A percentile compares a stretch with the other conserved stretches of the same genome.
These are phyloP conservation scores for Ogataea thermomethanolica DNA, from an alignment of 805 yeast species.

Conservation along the genomic window DNA sequence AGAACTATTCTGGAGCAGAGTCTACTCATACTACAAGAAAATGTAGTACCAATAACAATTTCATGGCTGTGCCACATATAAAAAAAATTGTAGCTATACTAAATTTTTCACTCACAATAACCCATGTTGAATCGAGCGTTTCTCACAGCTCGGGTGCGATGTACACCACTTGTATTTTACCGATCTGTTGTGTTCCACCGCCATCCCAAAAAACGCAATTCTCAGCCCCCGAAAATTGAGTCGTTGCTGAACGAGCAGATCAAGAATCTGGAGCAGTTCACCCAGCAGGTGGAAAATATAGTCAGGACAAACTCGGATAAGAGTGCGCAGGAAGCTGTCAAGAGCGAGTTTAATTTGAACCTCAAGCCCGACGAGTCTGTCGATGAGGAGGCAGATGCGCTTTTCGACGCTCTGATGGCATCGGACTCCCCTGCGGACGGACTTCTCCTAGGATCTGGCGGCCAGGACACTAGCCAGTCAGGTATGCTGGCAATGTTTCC, in stretches of 20 bases:
- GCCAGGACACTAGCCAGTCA: not conserved
- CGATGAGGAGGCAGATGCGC: conserved; percentile 28
- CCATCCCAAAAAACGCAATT: not conserved
- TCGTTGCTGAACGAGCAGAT: conserved; percentile 15
- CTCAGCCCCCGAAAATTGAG: not conserved
- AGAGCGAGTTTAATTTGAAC: conserved; percentile 20
- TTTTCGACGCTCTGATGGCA: conserved; percentile 24
- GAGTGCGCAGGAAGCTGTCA: conserved; percentile 13
- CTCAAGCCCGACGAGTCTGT: conserved; percentile 17
- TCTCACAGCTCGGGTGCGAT: not conserved
- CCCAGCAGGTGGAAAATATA: conserved; percentile 27
- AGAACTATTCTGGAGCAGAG: conserved; percentile 30
- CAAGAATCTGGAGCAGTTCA: conserved; percentile 28
- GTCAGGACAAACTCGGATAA: conserved; percentile 22
- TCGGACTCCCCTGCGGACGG: conserved; percentile 14
- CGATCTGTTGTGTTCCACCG: conserved; percentile 4
- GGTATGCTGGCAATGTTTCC: conserved; percentile 24
- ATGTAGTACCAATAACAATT: conserved; percentile 13
- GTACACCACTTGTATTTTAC: not conserved
- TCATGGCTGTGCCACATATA: conserved; percentile 5
- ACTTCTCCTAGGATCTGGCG: not conserved
- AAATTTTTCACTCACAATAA: conserved; percentile 2
- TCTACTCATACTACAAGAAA: conserved; percentile 26
- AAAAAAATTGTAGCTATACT: not conserved
- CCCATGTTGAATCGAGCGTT: conserved; percentile 5